Conservation (phyloP, 2,329 filamentous ascomycete species). For the Fusarium gaditjirri region DNA sequence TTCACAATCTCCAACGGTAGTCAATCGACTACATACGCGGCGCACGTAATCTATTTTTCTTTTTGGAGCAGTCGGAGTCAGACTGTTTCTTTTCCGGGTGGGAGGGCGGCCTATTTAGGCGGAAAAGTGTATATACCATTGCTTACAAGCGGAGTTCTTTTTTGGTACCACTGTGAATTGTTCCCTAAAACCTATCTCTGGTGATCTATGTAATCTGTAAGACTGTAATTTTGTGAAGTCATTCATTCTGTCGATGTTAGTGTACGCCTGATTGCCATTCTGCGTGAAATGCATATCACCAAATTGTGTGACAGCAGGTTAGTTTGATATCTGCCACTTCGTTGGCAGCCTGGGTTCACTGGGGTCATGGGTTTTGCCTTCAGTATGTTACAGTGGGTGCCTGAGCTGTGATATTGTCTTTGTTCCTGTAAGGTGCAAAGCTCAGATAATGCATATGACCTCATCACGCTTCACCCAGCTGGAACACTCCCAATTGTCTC, state of each 20-base stretch:
- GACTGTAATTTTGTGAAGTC: no score
- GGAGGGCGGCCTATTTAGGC: not conserved
- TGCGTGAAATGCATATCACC: not conserved
- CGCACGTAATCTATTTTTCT: not conserved
- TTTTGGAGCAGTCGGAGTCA: not conserved
- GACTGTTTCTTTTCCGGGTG: not conserved
- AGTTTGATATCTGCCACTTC: not conserved
- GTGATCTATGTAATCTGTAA: not conserved
- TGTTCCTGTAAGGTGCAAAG: not conserved
- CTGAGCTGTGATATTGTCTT: not conserved
- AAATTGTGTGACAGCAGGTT: not conserved
- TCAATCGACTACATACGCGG: not conserved
- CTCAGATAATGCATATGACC: not conserved
- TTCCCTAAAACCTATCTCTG: not conserved
- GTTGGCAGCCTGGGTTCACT: not conserved
- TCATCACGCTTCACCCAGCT: not conserved
- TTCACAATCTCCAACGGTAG: not conserved
- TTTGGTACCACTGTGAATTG: conserved; percentile 1
- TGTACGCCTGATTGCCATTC: not conserved
- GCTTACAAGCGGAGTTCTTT: conserved; percentile 2
- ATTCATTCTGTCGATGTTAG: not conserved
- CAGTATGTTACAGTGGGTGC: not conserved
- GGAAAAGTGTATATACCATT: not conserved
- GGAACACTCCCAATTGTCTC: not conserved
- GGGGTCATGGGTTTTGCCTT: no score